Evolutionary conservation across 192 early-diverging fungal species (phyloP).

Genomic region (Chytriomyces sp.): DNA sequence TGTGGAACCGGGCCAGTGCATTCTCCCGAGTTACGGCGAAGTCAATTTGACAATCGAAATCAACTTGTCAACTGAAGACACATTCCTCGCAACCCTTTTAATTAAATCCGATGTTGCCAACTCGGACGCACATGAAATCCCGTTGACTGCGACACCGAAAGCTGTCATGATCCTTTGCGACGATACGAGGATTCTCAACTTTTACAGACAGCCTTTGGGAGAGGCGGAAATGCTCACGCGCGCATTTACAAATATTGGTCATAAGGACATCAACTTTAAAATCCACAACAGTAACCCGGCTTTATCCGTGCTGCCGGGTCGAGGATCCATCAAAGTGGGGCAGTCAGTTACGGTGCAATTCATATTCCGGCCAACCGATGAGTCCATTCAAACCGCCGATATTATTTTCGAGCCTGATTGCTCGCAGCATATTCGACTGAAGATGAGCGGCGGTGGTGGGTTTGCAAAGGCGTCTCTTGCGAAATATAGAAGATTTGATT

Average conservation of each 20-base stretch:
- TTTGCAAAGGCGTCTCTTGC: constrained; percentile 60
- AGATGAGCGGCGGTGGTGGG: constrained; percentile 67
- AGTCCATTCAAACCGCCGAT: constrained; percentile 55
- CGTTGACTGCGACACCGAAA: constrained; percentile 67
- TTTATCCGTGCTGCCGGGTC: constrained; percentile 50
- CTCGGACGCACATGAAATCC: constrained; percentile 58
- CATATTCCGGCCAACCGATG: constrained; percentile 60
- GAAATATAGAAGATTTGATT: constrained; percentile 65
- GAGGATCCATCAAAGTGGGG: constrained; percentile 57
- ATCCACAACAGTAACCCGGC: constrained; percentile 54
- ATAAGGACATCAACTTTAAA: constrained; percentile 58
- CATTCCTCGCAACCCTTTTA: constrained; percentile 64
- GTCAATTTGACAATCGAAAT: constrained; percentile 56
- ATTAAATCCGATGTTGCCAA: constrained; percentile 56
- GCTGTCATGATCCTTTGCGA: constrained; percentile 63
- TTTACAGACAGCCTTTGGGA: constrained; percentile 64
- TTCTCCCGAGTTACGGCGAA: constrained; percentile 62
- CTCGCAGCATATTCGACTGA: constrained; percentile 65
- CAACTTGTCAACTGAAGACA: constrained; percentile 63
- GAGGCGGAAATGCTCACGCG: constrained; percentile 58
- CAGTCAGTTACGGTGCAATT: constrained; percentile 57
- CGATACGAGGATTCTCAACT: constrained; percentile 63
- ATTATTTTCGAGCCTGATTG: constrained; percentile 65
- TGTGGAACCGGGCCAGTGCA: constrained; percentile 52
- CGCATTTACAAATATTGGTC: constrained; percentile 65